Base-by-base conservation (phyloP, 768 basidiomycete species). In the Xerocomellus intermedius region DNA sequence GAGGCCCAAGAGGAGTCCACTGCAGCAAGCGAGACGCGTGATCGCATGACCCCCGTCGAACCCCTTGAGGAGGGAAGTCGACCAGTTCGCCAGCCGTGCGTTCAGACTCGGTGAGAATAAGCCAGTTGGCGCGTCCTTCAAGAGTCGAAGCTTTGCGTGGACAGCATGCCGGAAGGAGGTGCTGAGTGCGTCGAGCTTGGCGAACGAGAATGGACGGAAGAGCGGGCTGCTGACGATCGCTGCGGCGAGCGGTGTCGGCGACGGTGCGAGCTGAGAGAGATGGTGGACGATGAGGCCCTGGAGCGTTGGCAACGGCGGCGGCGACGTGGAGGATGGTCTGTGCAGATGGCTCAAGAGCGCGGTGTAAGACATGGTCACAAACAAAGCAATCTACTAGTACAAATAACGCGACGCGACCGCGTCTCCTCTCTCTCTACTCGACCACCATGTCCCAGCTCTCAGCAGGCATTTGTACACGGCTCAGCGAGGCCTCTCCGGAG, bases 11-110 rank as follows among this genome's bases (percentile, higher is more conserved):
- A 91, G 64, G 16, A 91, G 70, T 0, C 90, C 90, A 22, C 79
- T 80, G 52, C 79, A 82, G 45, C 82, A 83, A 5, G 83, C 82
- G 17, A 91, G 73, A 35, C 85, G 75, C 10, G 86, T 71, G 17
- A 87, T 72, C 0, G 86, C 75, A 58, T 83, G 79, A 4, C 88
- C 87, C 1, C 89, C 87, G 59, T 83, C 82, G 39, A 87, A 64
- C 5, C 87, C 87, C 48, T 76, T 78, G 32, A 84, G 60, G 2
- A 85, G 69, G 17, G 77, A 77, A 13, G 64, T 61, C 3, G 77
- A 69, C 87, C 87, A 89, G 59, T 75, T 68, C 5, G 70, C 72
- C 46, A 83, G 55, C 26, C 75, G 73, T 26, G 74, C 61, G n/a
- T 74, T 70, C 43, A 75, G 52, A 47, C 74, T 74, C 19, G 74